Percentiles rank a stretch among this genome's conserved stretches.
Evolutionary conservation across 805 yeast species (phyloP).

Genomic region (Candida ponderosae): DNA sequence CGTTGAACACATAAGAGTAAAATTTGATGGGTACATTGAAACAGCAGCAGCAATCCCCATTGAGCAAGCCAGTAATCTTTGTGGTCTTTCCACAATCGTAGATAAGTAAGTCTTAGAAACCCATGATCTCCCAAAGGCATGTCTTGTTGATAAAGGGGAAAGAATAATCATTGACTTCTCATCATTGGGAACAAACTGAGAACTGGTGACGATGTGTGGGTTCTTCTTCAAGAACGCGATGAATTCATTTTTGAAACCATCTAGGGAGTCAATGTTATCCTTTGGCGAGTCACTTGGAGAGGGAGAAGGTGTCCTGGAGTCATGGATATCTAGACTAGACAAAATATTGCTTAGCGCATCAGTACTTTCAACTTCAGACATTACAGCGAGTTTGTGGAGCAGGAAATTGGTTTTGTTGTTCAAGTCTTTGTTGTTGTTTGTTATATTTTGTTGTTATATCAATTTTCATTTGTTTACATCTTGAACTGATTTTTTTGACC

Average conservation of each 20-base stretch:
- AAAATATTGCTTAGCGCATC: background rate
- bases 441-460: too few species aligned
- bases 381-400: background rate
- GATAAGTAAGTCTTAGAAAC: slow-evolving; percentile 56
- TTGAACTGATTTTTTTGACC: too few species aligned
- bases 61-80: slow-evolving; percentile 67
- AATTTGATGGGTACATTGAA: slow-evolving; percentile 57
- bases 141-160: slow-evolving; percentile 65
- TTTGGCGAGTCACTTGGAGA: background rate
- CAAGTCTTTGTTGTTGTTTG: too few species aligned
- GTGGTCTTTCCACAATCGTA: slow-evolving; percentile 78
- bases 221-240: slow-evolving; percentile 32
- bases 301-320: background rate
- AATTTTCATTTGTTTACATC: too few species aligned
- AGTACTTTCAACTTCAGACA: background rate
- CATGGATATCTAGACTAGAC: background rate
- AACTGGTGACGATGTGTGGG: slow-evolving; percentile 25
- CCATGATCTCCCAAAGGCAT: slow-evolving; percentile 72
- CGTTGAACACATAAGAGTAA: slow-evolving; percentile 38
- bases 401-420: too few species aligned
- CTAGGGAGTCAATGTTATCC: slow-evolving; percentile 20
- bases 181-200: slow-evolving; percentile 25
- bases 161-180: slow-evolving; percentile 53
- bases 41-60: slow-evolving; percentile 73
- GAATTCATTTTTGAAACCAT: slow-evolving; percentile 34